Evolutionary conservation across 2,329 filamentous ascomycete species (phyloP), one percentile per base, ranked within the genome.

Genomic region (Hymenotorrendiella dingleyae): DNA sequence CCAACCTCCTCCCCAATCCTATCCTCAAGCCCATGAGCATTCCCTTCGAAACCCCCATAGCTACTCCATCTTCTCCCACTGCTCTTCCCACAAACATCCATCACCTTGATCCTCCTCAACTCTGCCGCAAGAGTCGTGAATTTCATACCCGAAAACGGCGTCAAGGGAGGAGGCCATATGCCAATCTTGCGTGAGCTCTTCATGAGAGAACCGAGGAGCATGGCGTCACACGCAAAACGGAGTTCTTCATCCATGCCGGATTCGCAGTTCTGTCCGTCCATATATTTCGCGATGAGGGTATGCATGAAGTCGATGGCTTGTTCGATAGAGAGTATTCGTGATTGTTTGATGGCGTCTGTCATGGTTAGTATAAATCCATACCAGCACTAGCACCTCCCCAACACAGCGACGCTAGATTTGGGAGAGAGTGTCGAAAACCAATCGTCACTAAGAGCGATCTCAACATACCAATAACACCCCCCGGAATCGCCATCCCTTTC

Each of bases 121-220:
- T 40, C 29, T 0, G 44, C 34, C 5, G 49, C 49, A 10, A 57
- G 40, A 6, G 45, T 39, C 4, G 45, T 52, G 23, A 50, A 54
- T 32, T 43, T 55, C 29, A 28, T 47, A 11, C 53, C 51, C 5
- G 9, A 6, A 21, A 49, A 57, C 16, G 53, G 54, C 10, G 42
- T 36, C 16, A 46, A 39, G 1, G 52, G 53, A 23, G 40, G 46
- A 0, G 54, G 54, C 53, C 49, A 57, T n/a, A 57, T 51, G 9
- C 52, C 53, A 34, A 55, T 55, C n/a, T 50, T 49, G 10, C 43
- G 33, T 10, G 53, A 50, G 9, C 46, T 48, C 27, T 52, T 54
- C 32, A 55, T 42, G 3, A 57, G 37, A 22, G 52, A 57, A 14
- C 54, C 50, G 11, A 58, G 29, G 34, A 54, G 52, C 53, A 60